Evolutionary conservation across 2,329 filamentous ascomycete species (phyloP), one percentile per base, ranked within the genome.

Genomic region (Xylariaceae sp.): DNA sequence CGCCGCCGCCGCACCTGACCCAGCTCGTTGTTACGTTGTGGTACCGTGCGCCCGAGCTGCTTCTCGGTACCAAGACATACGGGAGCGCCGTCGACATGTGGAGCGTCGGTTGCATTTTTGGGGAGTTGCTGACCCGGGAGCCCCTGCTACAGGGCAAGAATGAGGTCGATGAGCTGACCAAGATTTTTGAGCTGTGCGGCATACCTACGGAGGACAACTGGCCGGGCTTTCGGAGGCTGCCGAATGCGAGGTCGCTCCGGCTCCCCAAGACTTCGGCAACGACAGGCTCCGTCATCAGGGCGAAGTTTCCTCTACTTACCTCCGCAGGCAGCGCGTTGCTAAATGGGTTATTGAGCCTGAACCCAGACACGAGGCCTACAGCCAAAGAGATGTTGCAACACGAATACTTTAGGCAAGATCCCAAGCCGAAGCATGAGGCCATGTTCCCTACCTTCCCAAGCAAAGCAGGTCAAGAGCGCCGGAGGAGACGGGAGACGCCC

Each of bases 371-470:
- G 4, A 73, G 93, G 15, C 89, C 88, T 0, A 74, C 77, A 2
- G 89, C 91, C 1, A 71, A 71, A 37, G 78, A 89, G 45, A 82
- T 94, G 61, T 73, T 97, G 28, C 69, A 74, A 36, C 88, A 96
- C 63, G 73, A 81, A 28, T 98, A 95, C 64, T 98, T 98, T 64
- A 72, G 64, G 15, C 90, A 97, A 66, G 85, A 94, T 53, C 93
- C 93, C 1, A 86, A 86, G 46, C 88, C 90, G 1, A 97, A 97
- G 67, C 82, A 85, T 7, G 85, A 88, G 60, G 85, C 85, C 55
- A 85, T 98, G 83, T 97, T 98, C 60, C 93, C 93, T 2, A 97
- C 93, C 0, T 98, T 97, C 62, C 93, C 93, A 0, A 93, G 87
- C 55, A 96, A 95, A 64, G 93, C 93, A 0, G 89, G 89, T 2